Conservation (phyloP, 805 yeast genomes). For the Clavispora fructus region DNA sequence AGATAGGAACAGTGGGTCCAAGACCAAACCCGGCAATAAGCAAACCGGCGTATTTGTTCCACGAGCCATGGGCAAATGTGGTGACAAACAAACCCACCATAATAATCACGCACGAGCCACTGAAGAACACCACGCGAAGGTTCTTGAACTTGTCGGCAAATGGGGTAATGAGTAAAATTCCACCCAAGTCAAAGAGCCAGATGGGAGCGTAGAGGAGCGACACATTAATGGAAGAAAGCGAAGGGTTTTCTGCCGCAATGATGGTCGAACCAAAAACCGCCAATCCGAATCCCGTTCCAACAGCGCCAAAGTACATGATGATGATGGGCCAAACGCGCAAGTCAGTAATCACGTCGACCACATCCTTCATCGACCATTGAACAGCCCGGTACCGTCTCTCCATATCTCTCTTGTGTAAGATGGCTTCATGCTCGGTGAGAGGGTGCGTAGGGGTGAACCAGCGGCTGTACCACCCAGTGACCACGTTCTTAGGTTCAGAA, state of each 20-base stretch:
- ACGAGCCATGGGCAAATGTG: slow-evolving; percentile 65
- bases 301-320: slow-evolving; percentile 89
- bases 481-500: slow-evolving; percentile 10
- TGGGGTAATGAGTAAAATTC: slow-evolving; percentile 71
- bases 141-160: slow-evolving; percentile 65
- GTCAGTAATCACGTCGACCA: slow-evolving; percentile 52
- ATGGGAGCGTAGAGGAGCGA: slow-evolving; percentile 82
- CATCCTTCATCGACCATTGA: slow-evolving; percentile 58
- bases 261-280: slow-evolving; percentile 83
- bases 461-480: slow-evolving; percentile 17
- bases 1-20: slow-evolving; percentile 87
- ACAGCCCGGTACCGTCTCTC: slow-evolving; percentile 40
- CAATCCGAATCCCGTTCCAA: slow-evolving; percentile 84
- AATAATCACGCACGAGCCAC: slow-evolving; percentile 57
- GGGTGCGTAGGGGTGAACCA: slow-evolving; percentile 39
- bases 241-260: slow-evolving; percentile 59
- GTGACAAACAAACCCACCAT: slow-evolving; percentile 71
- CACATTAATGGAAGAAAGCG: slow-evolving; percentile 58
- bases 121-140: slow-evolving; percentile 58
- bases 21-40: slow-evolving; percentile 80
- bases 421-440: slow-evolving; percentile 47
- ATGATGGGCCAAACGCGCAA: slow-evolving; percentile 72
- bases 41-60: slow-evolving; percentile 79
- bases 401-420: slow-evolving; percentile 59
- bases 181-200: slow-evolving; percentile 80